Conservation (phyloP, 768 basidiomycete genomes). For the Agrocybe pediades region DNA sequence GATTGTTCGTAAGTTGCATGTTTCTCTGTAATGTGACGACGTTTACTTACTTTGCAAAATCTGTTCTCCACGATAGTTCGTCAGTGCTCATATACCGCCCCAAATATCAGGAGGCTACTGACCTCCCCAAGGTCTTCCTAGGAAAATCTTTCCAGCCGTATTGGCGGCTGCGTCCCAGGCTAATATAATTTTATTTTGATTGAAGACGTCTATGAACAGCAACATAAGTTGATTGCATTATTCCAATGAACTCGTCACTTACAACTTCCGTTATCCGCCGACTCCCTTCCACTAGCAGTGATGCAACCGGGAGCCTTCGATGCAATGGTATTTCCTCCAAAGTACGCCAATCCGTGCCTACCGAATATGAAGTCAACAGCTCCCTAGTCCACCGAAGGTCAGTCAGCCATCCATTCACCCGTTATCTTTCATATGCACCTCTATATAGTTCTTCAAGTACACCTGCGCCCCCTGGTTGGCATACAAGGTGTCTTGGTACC, state of each 20-base stretch:
- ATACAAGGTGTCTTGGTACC: conserved; percentile 47
- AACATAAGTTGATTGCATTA: neutral
- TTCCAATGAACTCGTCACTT: conserved; percentile 6
- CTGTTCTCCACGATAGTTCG: no score
- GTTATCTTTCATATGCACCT: conserved; percentile 25
- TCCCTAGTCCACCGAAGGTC: conserved; percentile 24
- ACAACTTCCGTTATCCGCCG: conserved; percentile 45
- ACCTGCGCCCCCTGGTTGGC: conserved; percentile 50
- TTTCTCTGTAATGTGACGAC: neutral
- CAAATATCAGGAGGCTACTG: neutral
- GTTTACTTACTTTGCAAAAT: conserved; percentile 12
- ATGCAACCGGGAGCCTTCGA: conserved; percentile 42
- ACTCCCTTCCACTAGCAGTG: conserved; percentile 46
- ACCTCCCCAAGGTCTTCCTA: conserved; percentile 16
- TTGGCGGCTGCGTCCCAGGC: conserved; percentile 4
- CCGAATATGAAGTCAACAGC: conserved; percentile 52
- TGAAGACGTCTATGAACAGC: conserved; percentile 9
- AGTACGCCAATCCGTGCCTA: conserved; percentile 41
- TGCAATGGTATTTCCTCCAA: conserved; percentile 48
- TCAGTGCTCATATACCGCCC: no score
- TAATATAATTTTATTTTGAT: conserved; percentile 10
- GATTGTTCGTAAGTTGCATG: neutral
- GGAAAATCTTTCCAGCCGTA: conserved; percentile 6
- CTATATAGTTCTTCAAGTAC: conserved; percentile 45
- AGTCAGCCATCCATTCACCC: neutral